phyloP scores from a whole-genome alignment of 2,329 filamentous ascomycete genomes.

The Arachnomyces sp. region DNA sequence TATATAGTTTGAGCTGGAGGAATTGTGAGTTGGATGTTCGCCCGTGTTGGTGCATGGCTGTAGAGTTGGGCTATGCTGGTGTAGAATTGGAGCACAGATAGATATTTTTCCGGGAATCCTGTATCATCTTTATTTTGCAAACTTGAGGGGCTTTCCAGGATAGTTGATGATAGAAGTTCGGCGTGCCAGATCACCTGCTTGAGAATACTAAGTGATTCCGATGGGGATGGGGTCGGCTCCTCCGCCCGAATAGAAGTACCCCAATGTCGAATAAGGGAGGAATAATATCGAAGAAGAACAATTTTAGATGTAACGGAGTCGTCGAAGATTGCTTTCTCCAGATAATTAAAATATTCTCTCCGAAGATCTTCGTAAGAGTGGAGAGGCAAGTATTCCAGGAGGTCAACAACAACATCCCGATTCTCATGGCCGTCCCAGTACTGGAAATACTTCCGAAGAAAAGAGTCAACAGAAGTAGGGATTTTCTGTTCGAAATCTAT shows the following conservation, averaged over 20 bases:
- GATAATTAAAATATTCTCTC: slow-evolving; percentile 27
- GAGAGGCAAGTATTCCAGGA: slow-evolving; percentile 27
- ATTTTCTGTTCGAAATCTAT: slow-evolving; percentile 21
- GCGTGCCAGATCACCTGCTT: slow-evolving; percentile 46
- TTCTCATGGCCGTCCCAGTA: slow-evolving; percentile 57
- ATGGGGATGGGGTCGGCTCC: slow-evolving; percentile 17
- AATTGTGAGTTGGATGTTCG: slow-evolving; percentile 57
- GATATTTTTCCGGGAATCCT: slow-evolving; percentile 19
- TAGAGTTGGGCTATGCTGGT: slow-evolving; percentile 55
- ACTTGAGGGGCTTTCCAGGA: slow-evolving; percentile 47
- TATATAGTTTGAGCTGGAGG: slow-evolving; percentile 64
- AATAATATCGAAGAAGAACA: slow-evolving; percentile 61
- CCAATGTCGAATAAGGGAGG: slow-evolving; percentile 54
- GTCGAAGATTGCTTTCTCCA: slow-evolving; percentile 35
- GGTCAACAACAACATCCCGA: slow-evolving; percentile 32
- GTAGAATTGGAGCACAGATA: slow-evolving; percentile 60
- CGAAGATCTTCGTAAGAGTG: slow-evolving; percentile 28
- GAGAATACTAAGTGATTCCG: slow-evolving; percentile 13
- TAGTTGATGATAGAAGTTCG: slow-evolving; percentile 48
- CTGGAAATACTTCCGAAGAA: slow-evolving; percentile 45
- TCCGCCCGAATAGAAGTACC: slow-evolving; percentile 26
- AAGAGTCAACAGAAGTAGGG: slow-evolving; percentile 24
- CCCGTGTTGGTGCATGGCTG: slow-evolving; percentile 44
- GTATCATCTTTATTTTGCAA: neutral
- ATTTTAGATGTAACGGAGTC: slow-evolving; percentile 45